A percentile compares a stretch with the other conserved stretches of the same genome.
phyloP scores from a whole-genome alignment of 2,329 filamentous ascomycete species.

The Fusarium sororula region DNA sequence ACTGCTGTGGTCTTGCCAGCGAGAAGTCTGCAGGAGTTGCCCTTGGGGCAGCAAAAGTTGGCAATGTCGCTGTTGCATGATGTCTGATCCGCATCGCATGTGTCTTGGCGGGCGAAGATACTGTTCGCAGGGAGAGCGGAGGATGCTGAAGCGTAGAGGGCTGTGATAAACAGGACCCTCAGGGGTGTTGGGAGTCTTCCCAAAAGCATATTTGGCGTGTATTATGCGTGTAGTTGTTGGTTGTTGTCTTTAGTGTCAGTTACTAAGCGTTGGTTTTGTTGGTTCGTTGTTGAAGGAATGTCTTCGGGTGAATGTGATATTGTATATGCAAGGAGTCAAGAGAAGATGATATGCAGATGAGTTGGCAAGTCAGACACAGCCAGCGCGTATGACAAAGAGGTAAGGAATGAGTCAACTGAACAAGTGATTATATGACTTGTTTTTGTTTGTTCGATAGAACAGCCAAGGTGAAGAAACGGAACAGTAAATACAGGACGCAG shows the following conservation, averaged over 20 bases:
- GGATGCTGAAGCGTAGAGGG: slow-evolving; percentile 48
- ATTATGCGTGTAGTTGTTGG: slow-evolving; percentile 1
- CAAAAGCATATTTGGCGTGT: slow-evolving; percentile 26
- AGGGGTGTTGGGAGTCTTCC: slow-evolving; percentile 38
- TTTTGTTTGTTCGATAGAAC: slow-evolving; percentile 25
- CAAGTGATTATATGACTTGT: slow-evolving; percentile 15
- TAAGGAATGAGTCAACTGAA: slow-evolving; percentile 13
- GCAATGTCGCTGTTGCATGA: slow-evolving; percentile 67
- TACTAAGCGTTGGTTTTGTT: slow-evolving; percentile 6
- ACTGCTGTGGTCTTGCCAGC: slow-evolving; percentile 73
- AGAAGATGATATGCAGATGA: neutral
- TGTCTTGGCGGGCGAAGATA: slow-evolving; percentile 56
- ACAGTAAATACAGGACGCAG: slow-evolving; percentile 16
- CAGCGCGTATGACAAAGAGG: slow-evolving; percentile 24
- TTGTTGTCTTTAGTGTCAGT: slow-evolving; percentile 1
- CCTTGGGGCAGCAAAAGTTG: slow-evolving; percentile 72
- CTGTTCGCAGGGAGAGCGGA: slow-evolving; percentile 51
- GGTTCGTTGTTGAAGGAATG: neutral
- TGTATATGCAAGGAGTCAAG: slow-evolving; percentile 8
- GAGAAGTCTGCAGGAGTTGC: slow-evolving; percentile 66
- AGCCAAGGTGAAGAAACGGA: slow-evolving; percentile 3
- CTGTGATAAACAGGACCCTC: slow-evolving; percentile 51
- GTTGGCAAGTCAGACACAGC: slow-evolving; percentile 28
- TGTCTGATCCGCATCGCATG: slow-evolving; percentile 61
- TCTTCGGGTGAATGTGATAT: neutral